Evolutionary conservation across 495 filamentous ascomycete genomes (phyloP), one percentile per base, ranked within the genome.

Genomic region (Lasiosphaeriaceae sp.): DNA sequence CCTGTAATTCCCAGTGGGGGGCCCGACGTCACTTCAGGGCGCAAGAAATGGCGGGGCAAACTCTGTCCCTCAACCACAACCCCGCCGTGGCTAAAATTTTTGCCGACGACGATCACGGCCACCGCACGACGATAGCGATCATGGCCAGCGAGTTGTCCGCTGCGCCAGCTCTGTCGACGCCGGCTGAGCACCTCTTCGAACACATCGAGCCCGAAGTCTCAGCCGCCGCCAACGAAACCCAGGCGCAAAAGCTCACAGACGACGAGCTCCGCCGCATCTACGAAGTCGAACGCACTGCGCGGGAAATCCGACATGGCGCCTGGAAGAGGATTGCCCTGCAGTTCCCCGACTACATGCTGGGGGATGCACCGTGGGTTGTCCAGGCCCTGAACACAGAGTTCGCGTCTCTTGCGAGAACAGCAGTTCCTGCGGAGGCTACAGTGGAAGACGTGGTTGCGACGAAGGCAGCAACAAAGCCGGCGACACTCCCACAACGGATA

Each of bases 301-400:
- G 75, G 17, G 90, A 96, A 66, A 87, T 98, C 24, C 73, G 76
- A 24, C 69, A 80, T 47, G 84, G 84, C 49, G 80, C 77, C 66
- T 96, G 90, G 77, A 82, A 73, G 52, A 82, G 88, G 41, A 84
- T 97, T 47, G 94, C 90, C 9, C 77, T 99, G 2, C 94, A 99
- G 62, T 97, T 99, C 65, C 95, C 94, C 11, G 94, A 99, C 74
- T 78, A 83, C 12, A 91, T 97, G 87, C 74, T 99, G 24, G 76
- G 80, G 0, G 92, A 97, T 81, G 90, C 88, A 11, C 89, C 90
- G 11, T 77, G 86, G 56, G 90, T 97, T 1, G 91, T 88, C 59
- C 83, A 85, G 45, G 70, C 82, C 11, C 74, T 98, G 50, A 77
- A 74, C 29, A 64, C 73, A 19, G 86, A 86, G n/a, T 69, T 96